phyloP scores from a whole-genome alignment of 148 eudicot genomes.

The Spergularia marina region DNA sequence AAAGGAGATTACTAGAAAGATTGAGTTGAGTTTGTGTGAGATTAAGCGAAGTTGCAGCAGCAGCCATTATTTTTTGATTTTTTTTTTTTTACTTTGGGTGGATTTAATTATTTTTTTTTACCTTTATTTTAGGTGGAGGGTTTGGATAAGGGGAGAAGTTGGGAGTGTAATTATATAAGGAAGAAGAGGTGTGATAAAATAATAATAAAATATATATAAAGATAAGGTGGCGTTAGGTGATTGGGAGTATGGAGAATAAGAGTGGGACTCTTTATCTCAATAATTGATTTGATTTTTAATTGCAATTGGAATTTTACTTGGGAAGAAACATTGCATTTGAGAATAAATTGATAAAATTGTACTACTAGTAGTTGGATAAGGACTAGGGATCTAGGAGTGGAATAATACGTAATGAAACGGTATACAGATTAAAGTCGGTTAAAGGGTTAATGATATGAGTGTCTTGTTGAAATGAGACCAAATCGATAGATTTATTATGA shows the following conservation, averaged over 20 bases:
- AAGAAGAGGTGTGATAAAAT: too few species aligned
- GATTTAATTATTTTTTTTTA: too few species aligned
- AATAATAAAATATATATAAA: neutral
- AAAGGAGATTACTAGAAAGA: neutral
- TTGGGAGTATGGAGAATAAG: neutral
- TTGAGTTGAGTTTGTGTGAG: constrained; percentile 12
- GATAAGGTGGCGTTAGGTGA: constrained; percentile 4
- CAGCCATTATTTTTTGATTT: constrained; percentile 13
- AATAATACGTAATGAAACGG: too few species aligned
- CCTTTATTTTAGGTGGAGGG: neutral
- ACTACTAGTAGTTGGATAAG: too few species aligned
- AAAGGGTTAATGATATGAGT: too few species aligned
- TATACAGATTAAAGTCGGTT: too few species aligned
- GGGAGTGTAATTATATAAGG: neutral
- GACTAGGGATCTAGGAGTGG: too few species aligned
- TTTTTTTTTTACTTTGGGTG: neutral
- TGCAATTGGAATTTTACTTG: neutral
- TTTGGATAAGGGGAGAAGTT: neutral
- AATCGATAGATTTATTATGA: too few species aligned
- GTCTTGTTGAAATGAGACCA: too few species aligned
- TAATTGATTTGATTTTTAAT: neutral
- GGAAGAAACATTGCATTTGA: too few species aligned
- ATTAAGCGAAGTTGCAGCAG: too few species aligned
- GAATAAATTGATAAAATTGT: too few species aligned
- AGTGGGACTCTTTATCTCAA: neutral